Percentiles rank a stretch among this genome's conserved stretches.
phyloP scores from a whole-genome alignment of 176 grass and related monocot genomes.

The Aegilops longissima region DNA sequence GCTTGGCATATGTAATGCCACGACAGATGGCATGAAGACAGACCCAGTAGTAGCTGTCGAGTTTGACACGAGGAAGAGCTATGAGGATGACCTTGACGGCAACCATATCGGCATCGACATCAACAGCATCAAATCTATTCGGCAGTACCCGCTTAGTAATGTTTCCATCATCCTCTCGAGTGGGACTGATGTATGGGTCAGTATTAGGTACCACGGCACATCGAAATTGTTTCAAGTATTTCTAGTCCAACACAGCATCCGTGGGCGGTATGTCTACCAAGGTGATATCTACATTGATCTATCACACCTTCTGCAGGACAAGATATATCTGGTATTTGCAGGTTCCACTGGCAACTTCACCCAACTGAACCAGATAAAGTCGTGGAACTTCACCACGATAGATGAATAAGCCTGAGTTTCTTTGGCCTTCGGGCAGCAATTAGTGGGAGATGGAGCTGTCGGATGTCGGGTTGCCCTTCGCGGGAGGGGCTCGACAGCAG shows the following conservation, averaged over 20 bases:
- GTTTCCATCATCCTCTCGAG: constrained; percentile 4
- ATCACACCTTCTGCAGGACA: neutral
- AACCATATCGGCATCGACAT: constrained; percentile 22
- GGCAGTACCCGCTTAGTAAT: neutral
- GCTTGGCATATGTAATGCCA: too few relatives aligned
- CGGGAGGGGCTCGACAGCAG: neutral
- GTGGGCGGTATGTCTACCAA: neutral
- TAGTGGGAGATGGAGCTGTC: neutral
- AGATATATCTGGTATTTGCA: constrained; percentile 15
- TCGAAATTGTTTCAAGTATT: accelerated
- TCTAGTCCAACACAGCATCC: neutral
- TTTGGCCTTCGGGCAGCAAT: neutral
- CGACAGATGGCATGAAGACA: too few relatives aligned
- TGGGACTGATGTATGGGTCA: constrained; percentile 7
- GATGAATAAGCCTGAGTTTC: neutral
- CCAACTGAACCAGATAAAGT: neutral
- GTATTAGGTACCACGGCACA: neutral
- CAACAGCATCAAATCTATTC: constrained; percentile 23
- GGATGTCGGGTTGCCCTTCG: neutral
- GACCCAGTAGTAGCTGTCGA: too few relatives aligned
- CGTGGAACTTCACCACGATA: neutral
- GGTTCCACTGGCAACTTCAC: neutral
- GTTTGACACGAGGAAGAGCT: neutral
- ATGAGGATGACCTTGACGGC: neutral
- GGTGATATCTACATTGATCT: neutral